Base-by-base conservation (phyloP, 805 yeast genomes). In the Metschnikowia drakensbergensis region DNA sequence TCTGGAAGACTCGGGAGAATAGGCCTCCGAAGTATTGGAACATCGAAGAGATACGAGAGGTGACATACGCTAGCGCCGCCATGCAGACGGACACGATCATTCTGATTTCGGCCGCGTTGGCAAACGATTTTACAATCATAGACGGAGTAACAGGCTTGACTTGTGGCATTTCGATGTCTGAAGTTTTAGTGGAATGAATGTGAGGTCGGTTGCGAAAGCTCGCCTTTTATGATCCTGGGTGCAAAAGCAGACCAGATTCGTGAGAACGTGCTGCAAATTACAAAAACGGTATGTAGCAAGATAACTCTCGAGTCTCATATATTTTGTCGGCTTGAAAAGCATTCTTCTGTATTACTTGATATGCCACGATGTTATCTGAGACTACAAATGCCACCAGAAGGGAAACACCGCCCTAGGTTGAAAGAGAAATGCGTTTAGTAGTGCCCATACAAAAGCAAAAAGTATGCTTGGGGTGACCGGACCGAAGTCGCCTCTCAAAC, bases 61-160 rank as follows among this genome's bases (percentile, higher is more conserved):
- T 9, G 25, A 37, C 26, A 28, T 31, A 26, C 27, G 34, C 17
- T 9, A 17, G n/a, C 4, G 30, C 25, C 9, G 28, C 36, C 5
- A 23, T 25, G 13, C 13, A 6, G 30, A 17, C 3, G 7, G 34
- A 32, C 10, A 26, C 28, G 37, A 26, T 29, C 13, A n/a, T 17
- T 30, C 47, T 43, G 37, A 52, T 30, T 31, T 52, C 54, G 5
- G 57, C 51, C 5, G 57, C 54, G 31, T 45, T 40, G 31, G 42
- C 17, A 10, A 54, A 29, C 37, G 46, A n/a, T 29, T 37, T 42
- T 13, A 43, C 43, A 44, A 50, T 46, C 57, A 54, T 54, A 22
- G 39, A 22, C 23, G 50, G 54, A 25, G 55, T 54, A 28, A 54
- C 32, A 6, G 57, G 57, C 25, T 50, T 52, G 32, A 52, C 54